Evolutionary conservation across 2,329 filamentous ascomycete species (phyloP), one percentile per base, ranked within the genome.

Genomic region (Talaromyces sp.): DNA sequence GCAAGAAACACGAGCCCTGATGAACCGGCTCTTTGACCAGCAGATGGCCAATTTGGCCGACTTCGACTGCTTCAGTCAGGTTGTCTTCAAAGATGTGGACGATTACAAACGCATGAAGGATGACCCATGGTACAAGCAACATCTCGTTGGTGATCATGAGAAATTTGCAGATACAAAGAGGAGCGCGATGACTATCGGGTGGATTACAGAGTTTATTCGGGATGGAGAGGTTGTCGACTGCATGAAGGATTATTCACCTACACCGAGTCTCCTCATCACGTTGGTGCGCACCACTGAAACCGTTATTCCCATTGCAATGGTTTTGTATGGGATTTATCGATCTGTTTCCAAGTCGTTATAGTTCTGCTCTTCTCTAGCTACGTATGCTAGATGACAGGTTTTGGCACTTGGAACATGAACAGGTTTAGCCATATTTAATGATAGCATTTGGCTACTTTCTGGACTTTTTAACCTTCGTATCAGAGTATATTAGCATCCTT

Each of bases 31-130:
- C 0, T 78, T 74, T 68, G 82, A 83, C 65, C 75, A 70, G 0
- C 82, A 84, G 66, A 80, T 84, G 75, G 65, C 68, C 19, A 82
- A 83, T 60, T 19, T 83, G 4, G 81, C 82, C 5, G 78, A 82
- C 66, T 84, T 76, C 65, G 82, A 84, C 70, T 82, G 79, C 69
- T 82, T 84, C 68, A 82, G 78, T 58, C 82, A 83, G 68, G 79
- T 82, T 0, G 74, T 82, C 0, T 84, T 84, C 68, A 67, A 77
- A 63, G 71, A 64, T 43, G 61, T 84, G 1, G 78, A 82, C 4
- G 76, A 82, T 64, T 85, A 81, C 69, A 80, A 80, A 69, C 68
- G 71, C 7, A 81, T 84, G 76, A 83, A 83, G 69, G 63, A 78
- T 14, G 82, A 85, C 69, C 79, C 82, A 2, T 82, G 73, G 73